These are phyloP conservation scores for Hamamelis virginiana DNA, from an alignment of 164 flowering plant genomes.

Conservation along the genomic window DNA sequence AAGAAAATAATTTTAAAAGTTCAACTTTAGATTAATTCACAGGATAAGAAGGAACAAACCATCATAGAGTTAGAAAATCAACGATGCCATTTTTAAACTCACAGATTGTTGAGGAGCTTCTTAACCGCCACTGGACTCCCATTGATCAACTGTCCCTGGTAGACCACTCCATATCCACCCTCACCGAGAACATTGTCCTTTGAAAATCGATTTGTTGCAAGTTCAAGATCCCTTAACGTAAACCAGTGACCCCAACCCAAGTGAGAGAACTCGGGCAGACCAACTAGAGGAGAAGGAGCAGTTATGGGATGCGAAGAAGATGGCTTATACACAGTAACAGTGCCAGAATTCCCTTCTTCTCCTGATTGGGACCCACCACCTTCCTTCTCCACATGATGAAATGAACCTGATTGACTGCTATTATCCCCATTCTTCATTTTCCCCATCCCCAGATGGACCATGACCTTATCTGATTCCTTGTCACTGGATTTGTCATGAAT, in stretches of 20 bases:
- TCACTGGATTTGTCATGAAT: constrained; percentile 63
- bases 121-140: constrained; percentile 74
- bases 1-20: background rate
- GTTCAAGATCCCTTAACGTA: constrained; percentile 71
- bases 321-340: constrained; percentile 31
- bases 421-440: constrained; percentile 45
- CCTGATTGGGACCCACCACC: constrained; percentile 54
- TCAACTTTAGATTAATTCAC: background rate
- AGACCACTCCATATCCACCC: constrained; percentile 81
- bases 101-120: constrained; percentile 71
- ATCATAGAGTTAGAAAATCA: background rate
- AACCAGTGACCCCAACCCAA: constrained; percentile 90
- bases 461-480: constrained; percentile 57
- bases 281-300: constrained; percentile 68
- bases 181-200: constrained; percentile 71
- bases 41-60: background rate
- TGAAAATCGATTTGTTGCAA: constrained; percentile 63
- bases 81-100: constrained; percentile 20
- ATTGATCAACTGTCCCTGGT: constrained; percentile 54
- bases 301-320: constrained; percentile 52
- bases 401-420: constrained; percentile 54
- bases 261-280: constrained; percentile 74
- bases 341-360: constrained; percentile 61
- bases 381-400: constrained; percentile 47
- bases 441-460: constrained; percentile 54